Percentiles rank a stretch among this genome's conserved stretches.
Conservation (phyloP, 1,284 basidiomycete species). For the Abortiporus biennis region DNA sequence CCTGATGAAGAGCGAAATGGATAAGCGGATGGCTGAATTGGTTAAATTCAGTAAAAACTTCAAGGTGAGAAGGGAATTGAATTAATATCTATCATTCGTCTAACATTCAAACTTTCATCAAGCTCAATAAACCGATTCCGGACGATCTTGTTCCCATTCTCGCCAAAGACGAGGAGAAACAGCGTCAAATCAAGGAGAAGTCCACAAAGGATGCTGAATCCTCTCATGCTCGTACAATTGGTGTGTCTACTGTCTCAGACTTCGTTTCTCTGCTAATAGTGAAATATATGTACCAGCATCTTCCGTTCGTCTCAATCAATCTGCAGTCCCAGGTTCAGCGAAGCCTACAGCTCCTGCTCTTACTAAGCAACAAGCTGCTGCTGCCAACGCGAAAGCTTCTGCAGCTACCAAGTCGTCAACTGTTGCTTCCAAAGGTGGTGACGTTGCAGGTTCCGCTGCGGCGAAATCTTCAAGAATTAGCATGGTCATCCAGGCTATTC, state of each 20-base stretch:
- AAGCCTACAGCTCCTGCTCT: slow-evolving; percentile 8
- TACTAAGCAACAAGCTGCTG: slow-evolving; percentile 7
- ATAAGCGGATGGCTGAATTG: slow-evolving; percentile 86
- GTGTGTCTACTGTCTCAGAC: slow-evolving; percentile 31
- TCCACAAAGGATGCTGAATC: slow-evolving; percentile 64
- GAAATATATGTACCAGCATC: slow-evolving; percentile 12
- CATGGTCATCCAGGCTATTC: slow-evolving; percentile 86
- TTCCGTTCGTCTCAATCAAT: slow-evolving; percentile 9
- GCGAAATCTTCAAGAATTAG: slow-evolving; percentile 29
- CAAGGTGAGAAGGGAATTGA: slow-evolving; percentile 80
- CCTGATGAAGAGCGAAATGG: slow-evolving; percentile 89
- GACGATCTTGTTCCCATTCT: slow-evolving; percentile 91
- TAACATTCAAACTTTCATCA: slow-evolving; percentile 1
- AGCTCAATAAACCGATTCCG: slow-evolving; percentile 92
- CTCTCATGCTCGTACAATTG: slow-evolving; percentile 59
- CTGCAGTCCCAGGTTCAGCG: slow-evolving; percentile 2
- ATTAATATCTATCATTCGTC: neutral
- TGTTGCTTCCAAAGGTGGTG: neutral
- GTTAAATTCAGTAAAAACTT: slow-evolving; percentile 90
- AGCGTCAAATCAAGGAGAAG: slow-evolving; percentile 77
- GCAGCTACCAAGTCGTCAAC: slow-evolving; percentile 9
- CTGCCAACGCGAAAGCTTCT: slow-evolving; percentile 9
- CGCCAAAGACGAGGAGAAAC: slow-evolving; percentile 86
- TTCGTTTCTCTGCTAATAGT: slow-evolving; percentile 8
- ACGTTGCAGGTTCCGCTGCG: slow-evolving; percentile 24